phyloP scores from a whole-genome alignment of 106 monocot species.

The Dendrobium officinale region DNA sequence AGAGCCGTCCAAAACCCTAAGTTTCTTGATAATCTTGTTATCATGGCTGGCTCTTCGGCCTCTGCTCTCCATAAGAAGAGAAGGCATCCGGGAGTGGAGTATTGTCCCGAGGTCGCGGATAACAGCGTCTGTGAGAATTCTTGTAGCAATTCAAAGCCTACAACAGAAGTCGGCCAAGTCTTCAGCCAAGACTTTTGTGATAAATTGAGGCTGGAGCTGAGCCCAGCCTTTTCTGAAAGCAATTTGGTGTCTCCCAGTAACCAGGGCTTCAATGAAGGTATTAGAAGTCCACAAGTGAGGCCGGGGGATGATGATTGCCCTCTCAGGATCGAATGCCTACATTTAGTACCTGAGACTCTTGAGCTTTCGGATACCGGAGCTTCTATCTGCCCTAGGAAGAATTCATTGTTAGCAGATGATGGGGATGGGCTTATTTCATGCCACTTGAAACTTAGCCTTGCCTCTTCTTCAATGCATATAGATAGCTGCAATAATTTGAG shows the following conservation, averaged over 20 bases:
- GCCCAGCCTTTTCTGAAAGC: conserved; percentile 42
- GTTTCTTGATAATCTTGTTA: conserved; percentile 60
- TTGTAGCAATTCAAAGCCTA: conserved; percentile 22
- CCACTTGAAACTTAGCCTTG: conserved; percentile 76
- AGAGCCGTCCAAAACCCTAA: conserved; percentile 41
- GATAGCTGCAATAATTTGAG: conserved; percentile 12
- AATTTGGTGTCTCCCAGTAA: conserved; percentile 32
- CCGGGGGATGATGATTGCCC: neutral
- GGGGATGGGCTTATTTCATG: conserved; percentile 47
- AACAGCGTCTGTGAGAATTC: conserved; percentile 27
- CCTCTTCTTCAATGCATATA: conserved; percentile 52
- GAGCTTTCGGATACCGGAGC: conserved; percentile 56
- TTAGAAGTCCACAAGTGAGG: conserved; percentile 19
- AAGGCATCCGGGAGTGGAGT: conserved; percentile 32
- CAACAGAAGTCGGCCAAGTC: conserved; percentile 25
- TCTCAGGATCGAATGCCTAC: neutral
- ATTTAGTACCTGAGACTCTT: conserved; percentile 33
- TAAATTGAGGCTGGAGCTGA: conserved; percentile 72
- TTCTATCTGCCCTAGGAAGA: conserved; percentile 46
- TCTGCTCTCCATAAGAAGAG: conserved; percentile 49
- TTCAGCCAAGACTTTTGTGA: conserved; percentile 56
- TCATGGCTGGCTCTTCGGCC: conserved; percentile 12
- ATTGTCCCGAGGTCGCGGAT: conserved; percentile 19
- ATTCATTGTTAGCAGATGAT: conserved; percentile 31
- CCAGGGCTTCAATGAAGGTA: conserved; percentile 43